Base-by-base conservation (phyloP, 768 basidiomycete genomes). In the Panus rudis region DNA sequence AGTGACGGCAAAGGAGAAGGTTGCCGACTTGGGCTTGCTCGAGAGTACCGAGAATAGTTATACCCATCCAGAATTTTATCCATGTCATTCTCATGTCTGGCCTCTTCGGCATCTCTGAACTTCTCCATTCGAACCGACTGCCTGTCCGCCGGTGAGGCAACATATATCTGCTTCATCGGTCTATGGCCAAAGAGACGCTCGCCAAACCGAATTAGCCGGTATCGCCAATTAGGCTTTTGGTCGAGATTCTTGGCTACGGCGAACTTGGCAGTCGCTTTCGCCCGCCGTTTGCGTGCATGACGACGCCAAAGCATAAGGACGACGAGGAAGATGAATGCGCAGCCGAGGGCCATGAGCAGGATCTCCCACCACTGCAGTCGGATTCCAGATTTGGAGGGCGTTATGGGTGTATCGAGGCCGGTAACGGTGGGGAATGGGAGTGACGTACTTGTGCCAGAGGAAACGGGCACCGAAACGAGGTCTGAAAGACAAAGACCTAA, bases 351-450 rank as follows among this genome's bases (percentile, higher is more conserved):
- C 84, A 90, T 90, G 43, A 90, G 73, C 43, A 90, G 66, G 51
- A 90, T 88, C 64, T 91, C 71, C 86, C 87, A 90, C 87, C 88
- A 90, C 46, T 67, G 64, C 7, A 89, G 65, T n/a, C n/a, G n/a
- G n/a, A n/a, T n/a, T n/a, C n/a, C n/a, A n/a, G n/a, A n/a, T n/a
- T n/a, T n/a, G n/a, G n/a, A n/a, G 19, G 68, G 52, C 5, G 49
- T 41, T 22, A 61, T 54, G 23, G 84, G 81, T n/a, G 71, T 63
- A 32, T 71, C 58, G 46, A 81, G 60, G 21, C 84, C 82, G 2
- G 79, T 71, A 46, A 81, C 62, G 11, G 73, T 61, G 19, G 81
- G 79, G 17, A 80, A 63, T 1, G 78, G 70, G 17, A 67, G 33
- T 4, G 58, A 50, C 6, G 66, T 54, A 27, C 61, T 60, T n/a